Base-by-base conservation (phyloP, 2,329 filamentous ascomycete genomes). In the Trichoderma lentiforme region DNA sequence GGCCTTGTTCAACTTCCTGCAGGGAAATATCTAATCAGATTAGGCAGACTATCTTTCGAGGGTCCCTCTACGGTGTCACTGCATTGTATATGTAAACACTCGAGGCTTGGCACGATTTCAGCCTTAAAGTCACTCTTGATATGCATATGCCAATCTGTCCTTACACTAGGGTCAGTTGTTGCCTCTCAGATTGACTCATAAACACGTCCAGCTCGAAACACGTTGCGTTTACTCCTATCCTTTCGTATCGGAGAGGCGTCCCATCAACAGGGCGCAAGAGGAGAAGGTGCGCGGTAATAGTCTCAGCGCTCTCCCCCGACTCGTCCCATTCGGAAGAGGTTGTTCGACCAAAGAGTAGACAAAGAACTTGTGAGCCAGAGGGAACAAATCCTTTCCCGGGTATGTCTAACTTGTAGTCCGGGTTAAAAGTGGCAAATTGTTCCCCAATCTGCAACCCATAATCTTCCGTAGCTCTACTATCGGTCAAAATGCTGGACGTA, bases 151-250 rank as follows among this genome's bases (percentile, higher is more conserved):
- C n/a, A 7, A 34, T 39, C 15, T 18, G 18, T 21, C 2, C 9
- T 57, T 28, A 72, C 6, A 68, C 58, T n/a, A 72, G n/a, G 6
- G 32, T 69, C 9, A 72, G 39, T 24, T 72, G 36, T 32, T 53
- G 24, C 32, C n/a, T 62, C n/a, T 68, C 39, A 5, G 63, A 63
- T 26, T 21, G 34, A 9, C 57, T 43, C 18, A 68, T 36, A 58
- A 72, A 72, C 4, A n/a, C n/a, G 5, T 72, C 58, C 9, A 72
- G 24, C 15, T 68, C 53, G n/a, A 71, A 12, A 61, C 56, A 43
- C n/a, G 32, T 24, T 15, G 34, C 51, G 21, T 14, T 56, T 21
- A 68, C 57, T 63, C 70, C 70, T 2, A 72, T 56, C 9, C 70
- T 18, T 34, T 72, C 70, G 14, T 72, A 72, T 6, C 4, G 56